Conservation (phyloP, 768 basidiomycete species). For the Brasilioporus rufonigricans region DNA sequence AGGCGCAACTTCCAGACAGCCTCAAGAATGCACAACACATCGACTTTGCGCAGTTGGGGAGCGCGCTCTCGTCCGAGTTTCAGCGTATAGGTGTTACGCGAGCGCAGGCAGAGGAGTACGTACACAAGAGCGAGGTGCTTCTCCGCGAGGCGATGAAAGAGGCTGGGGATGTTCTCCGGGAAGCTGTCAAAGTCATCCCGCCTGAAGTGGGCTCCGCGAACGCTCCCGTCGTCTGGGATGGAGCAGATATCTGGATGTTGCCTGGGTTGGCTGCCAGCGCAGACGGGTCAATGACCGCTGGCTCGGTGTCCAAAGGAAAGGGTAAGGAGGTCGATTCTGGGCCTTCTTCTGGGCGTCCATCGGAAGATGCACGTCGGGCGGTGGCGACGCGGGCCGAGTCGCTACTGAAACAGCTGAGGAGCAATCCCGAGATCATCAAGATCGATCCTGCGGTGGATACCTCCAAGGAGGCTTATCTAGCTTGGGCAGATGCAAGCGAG, state of each 20-base stretch:
- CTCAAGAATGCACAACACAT: slow-evolving; percentile 60
- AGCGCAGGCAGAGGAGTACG: slow-evolving; percentile 83
- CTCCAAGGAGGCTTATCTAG: slow-evolving; percentile 50
- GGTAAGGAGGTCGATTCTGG: slow-evolving; percentile 33
- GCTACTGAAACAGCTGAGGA: slow-evolving; percentile 67
- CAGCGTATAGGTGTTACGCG: slow-evolving; percentile 68
- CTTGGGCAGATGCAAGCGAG: slow-evolving; percentile 59
- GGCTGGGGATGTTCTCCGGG: slow-evolving; percentile 76
- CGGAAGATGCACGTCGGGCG: slow-evolving; percentile 46
- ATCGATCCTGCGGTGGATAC: slow-evolving; percentile 72
- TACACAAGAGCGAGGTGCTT: slow-evolving; percentile 67
- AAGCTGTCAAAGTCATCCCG: slow-evolving; percentile 91
- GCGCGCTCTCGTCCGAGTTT: slow-evolving; percentile 61
- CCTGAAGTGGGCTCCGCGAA: slow-evolving; percentile 52
- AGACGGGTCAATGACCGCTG: slow-evolving; percentile 15
- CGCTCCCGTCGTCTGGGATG: slow-evolving; percentile 68
- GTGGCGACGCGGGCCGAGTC: slow-evolving; percentile 76
- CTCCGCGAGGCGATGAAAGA: slow-evolving; percentile 72
- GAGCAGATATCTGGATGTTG: slow-evolving; percentile 82
- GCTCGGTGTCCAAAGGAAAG: slow-evolving; percentile 33
- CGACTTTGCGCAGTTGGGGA: slow-evolving; percentile 67
- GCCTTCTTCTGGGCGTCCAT: slow-evolving; percentile 27
- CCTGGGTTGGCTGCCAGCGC: slow-evolving; percentile 34
- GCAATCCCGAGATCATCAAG: slow-evolving; percentile 71
- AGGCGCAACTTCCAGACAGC: slow-evolving; percentile 65